Conservation (phyloP, 1,284 basidiomycete genomes). For the Macrocystidia cucumis region DNA sequence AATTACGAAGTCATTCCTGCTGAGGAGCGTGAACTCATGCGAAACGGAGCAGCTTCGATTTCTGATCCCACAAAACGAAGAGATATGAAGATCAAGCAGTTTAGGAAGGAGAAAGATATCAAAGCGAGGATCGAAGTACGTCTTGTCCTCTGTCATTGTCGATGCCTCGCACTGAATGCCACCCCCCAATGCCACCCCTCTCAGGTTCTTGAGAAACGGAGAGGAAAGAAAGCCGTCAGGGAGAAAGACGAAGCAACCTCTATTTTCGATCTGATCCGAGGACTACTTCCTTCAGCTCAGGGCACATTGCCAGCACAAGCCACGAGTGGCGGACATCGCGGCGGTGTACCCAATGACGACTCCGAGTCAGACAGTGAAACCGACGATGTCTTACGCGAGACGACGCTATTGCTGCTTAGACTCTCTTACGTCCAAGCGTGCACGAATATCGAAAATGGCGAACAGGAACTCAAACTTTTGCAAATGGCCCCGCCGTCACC, state of each 20-base stretch:
- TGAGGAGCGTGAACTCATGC: slow-evolving; percentile 50
- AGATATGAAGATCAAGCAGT: slow-evolving; percentile 86
- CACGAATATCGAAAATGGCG: slow-evolving; percentile 59
- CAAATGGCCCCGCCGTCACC: slow-evolving; percentile 44
- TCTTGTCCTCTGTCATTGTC: neutral
- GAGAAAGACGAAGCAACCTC: slow-evolving; percentile 26
- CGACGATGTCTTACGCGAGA: slow-evolving; percentile 60
- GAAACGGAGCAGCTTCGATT: slow-evolving; percentile 36
- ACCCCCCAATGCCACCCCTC: slow-evolving; percentile 4
- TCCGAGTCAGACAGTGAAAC: slow-evolving; percentile 52
- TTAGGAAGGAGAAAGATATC: slow-evolving; percentile 77
- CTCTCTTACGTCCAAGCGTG: slow-evolving; percentile 69
- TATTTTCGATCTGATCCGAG: slow-evolving; percentile 54
- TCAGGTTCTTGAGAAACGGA: slow-evolving; percentile 49
- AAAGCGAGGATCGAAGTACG: slow-evolving; percentile 61
- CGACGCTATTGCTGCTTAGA: slow-evolving; percentile 64
- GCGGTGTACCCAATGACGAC: slow-evolving; percentile 29
- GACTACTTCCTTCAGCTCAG: slow-evolving; percentile 41
- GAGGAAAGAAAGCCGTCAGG: slow-evolving; percentile 25
- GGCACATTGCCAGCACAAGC: slow-evolving; percentile 12
- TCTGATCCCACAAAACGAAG: slow-evolving; percentile 63
- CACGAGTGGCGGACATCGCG: too few species aligned
- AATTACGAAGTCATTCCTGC: slow-evolving; percentile 65
- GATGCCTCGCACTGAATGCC: too few species aligned
- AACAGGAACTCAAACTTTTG: slow-evolving; percentile 73